Base-by-base conservation (phyloP, 2,329 filamentous ascomycete genomes). In the Alternaria gaisen region DNA sequence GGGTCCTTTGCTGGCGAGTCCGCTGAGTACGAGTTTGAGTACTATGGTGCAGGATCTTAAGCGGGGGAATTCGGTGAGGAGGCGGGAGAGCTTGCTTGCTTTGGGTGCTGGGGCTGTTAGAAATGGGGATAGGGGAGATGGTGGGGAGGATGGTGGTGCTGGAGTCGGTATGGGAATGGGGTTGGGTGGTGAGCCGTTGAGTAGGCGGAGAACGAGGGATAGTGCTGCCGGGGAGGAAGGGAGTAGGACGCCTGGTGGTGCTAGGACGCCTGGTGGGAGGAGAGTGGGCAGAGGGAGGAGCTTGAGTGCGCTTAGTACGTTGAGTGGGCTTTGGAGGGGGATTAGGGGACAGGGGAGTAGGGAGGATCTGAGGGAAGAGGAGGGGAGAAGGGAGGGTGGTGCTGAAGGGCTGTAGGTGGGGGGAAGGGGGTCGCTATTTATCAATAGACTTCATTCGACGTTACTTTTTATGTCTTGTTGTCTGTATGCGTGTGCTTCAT, bases 21-120 rank as follows among this genome's bases (percentile, higher is more conserved):
- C 89, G 0, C 80, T 91, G 1, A 88, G 85, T 2, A 85, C 83
- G 2, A 85, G 85, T 1, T 80, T 91, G 16, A 87, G 83, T 71
- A 88, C 85, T 1, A 85, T 91, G 48, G 87, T 91, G 6, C 88
- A 88, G 9, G 88, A 91, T 64, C 84, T 87, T 22, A 80, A 90
- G 26, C 83, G 87, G n/a, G 84, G 86, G 16, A 85, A 86, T 14
- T 64, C 57, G 46, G 16, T 70, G 0, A 47, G 69, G 20, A 18
- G 52, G 10, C 2, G 43, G 30, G 38, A 44, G 10, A 53, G 51
- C 11, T 43, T 46, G n/a, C 59, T 51, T 24, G 63, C 57, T 1
- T 34, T 76, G 0, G 67, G 66, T 3, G 60, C 59, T 2, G 30
- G 46, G 9, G 16, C 16, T 11, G 10, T 26, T 8, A 42, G 3